Percentiles rank a stretch among this genome's conserved stretches.
These are phyloP conservation scores for Melanogaster broomeanus DNA, from an alignment of 768 basidiomycete species.

Conservation along the genomic window DNA sequence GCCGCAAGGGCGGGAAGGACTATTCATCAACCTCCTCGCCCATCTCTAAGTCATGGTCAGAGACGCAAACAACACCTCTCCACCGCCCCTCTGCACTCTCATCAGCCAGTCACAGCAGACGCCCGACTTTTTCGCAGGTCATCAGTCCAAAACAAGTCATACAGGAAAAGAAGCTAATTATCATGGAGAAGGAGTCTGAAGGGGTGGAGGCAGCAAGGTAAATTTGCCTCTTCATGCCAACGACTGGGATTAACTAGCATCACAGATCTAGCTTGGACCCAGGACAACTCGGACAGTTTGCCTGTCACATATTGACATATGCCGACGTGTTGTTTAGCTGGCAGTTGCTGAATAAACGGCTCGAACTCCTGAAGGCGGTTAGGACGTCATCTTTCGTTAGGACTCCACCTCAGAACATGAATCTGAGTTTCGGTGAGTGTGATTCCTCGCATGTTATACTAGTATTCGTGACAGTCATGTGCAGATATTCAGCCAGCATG, in stretches of 20 bases:
- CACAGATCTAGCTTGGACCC: conserved; percentile 14
- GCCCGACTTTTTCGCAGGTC: conserved; percentile 46
- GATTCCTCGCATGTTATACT: conserved; percentile 1
- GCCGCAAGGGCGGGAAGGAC: conserved; percentile 29
- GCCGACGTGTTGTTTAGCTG: conserved; percentile 77
- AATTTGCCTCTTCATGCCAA: background rate
- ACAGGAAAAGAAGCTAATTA: conserved; percentile 41
- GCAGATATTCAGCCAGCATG: conserved; percentile 54
- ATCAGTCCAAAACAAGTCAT: conserved; percentile 28
- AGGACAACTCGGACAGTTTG: conserved; percentile 41
- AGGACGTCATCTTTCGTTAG: conserved; percentile 30
- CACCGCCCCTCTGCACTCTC: conserved; percentile 41
- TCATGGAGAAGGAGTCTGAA: conserved; percentile 29
- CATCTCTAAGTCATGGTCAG: conserved; percentile 61
- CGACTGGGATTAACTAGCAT: background rate
- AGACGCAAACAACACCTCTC: conserved; percentile 36
- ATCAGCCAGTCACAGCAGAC: conserved; percentile 41
- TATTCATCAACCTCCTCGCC: conserved; percentile 27
- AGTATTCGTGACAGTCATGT: conserved; percentile 1
- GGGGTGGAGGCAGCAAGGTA: conserved; percentile 15
- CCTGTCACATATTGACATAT: conserved; percentile 65
- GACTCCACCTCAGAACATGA: conserved; percentile 29
- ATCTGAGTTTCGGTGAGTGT: conserved; percentile 36
- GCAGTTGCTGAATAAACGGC: conserved; percentile 67
- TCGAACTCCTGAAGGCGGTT: conserved; percentile 73